These are phyloP conservation scores for Fusarium foetens DNA, from an alignment of 2,329 filamentous ascomycete species.

Conservation along the genomic window DNA sequence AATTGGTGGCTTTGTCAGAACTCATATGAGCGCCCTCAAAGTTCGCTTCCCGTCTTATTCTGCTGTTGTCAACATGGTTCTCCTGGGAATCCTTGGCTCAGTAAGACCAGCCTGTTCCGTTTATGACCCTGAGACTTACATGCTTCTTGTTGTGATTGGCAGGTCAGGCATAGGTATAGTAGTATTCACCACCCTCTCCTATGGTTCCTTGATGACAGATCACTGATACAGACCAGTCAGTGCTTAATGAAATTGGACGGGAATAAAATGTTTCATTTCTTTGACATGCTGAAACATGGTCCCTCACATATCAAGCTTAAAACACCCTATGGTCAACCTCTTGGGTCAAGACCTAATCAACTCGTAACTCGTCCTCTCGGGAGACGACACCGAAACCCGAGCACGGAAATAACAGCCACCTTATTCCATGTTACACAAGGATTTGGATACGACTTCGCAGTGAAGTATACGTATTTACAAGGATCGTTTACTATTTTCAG, in stretches of 20 bases:
- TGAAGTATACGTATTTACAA: slow-evolving; percentile 7
- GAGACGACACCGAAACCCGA: background rate
- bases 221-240: background rate
- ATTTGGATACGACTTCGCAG: slow-evolving; percentile 4
- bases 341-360: background rate
- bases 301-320: background rate
- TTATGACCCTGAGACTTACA: background rate
- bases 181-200: background rate
- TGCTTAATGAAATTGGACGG: background rate
- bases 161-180: background rate
- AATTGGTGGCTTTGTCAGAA: slow-evolving; percentile 7
- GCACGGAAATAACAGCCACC: slow-evolving; percentile 2
- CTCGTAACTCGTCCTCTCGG: background rate
- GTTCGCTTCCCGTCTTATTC: slow-evolving; percentile 13
- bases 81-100: slow-evolving; percentile 12
- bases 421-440: slow-evolving; percentile 1
- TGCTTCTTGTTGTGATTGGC: background rate
- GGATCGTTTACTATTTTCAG: slow-evolving; percentile 29
- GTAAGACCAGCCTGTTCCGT: background rate
- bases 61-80: slow-evolving; percentile 6
- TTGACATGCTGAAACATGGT: slow-evolving; percentile 11
- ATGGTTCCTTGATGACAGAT: background rate
- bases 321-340: slow-evolving; percentile 1
- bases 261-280: slow-evolving; percentile 11
- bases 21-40: slow-evolving; percentile 26